phyloP scores from a whole-genome alignment of 208 protist genomes.

The Crithidia thermophila region DNA sequence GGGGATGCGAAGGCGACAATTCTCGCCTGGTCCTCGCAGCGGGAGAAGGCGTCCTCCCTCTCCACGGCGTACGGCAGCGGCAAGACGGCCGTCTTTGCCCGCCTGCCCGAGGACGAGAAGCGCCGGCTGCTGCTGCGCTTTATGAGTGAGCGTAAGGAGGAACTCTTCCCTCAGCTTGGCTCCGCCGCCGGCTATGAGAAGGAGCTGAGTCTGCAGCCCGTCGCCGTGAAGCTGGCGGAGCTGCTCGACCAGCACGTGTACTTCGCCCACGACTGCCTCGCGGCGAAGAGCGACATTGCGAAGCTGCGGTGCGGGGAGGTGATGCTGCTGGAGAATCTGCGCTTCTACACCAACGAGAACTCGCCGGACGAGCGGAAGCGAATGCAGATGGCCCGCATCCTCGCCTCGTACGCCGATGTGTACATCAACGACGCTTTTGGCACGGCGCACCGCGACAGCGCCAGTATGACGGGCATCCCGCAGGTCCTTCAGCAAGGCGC shows the following conservation, averaged over 20 bases:
- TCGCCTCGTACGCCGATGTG: constrained; percentile 96
- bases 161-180: constrained; percentile 58
- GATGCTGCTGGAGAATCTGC: constrained; percentile 99
- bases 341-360: constrained; percentile 99
- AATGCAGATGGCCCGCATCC: constrained; percentile 82
- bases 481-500: constrained; percentile 79
- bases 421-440: constrained; percentile 99
- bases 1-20: constrained; percentile 71
- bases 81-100: constrained; percentile 64
- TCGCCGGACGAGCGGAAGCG: constrained; percentile 84
- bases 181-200: constrained; percentile 67
- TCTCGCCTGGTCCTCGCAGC: constrained; percentile 50
- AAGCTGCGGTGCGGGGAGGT: constrained; percentile 84
- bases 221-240: constrained; percentile 92
- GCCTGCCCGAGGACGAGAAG: constrained; percentile 77
- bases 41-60: constrained; percentile 47
- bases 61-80: constrained; percentile 42
- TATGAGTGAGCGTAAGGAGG: constrained; percentile 65
- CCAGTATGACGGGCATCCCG: constrained; percentile 86
- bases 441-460: constrained; percentile 98
- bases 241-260: constrained; percentile 87
- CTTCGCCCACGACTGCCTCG: constrained; percentile 84
- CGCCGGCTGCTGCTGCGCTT: constrained; percentile 54
- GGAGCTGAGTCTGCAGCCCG: constrained; percentile 90
- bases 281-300: constrained; percentile 60